Percentiles rank a stretch among this genome's conserved stretches.
These are phyloP conservation scores for Vitis hybrid DNA, from an alignment of 177 flowering plant species.

Conservation along the genomic window DNA sequence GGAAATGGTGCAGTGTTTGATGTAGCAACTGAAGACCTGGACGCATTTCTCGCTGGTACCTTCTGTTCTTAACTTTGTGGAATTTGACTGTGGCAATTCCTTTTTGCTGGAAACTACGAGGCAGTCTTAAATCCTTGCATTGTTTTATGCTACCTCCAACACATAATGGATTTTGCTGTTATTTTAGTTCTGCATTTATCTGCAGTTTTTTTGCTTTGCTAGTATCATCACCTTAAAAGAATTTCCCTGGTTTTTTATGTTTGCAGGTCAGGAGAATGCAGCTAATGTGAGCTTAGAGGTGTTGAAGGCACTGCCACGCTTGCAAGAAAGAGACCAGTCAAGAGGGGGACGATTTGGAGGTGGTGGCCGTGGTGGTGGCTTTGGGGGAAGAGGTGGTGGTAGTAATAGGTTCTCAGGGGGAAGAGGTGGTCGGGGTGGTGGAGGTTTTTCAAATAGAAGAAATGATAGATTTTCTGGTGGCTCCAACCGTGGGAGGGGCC, in stretches of 20 bases:
- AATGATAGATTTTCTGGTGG: conserved; percentile 25
- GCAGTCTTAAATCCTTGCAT: too few relatives aligned
- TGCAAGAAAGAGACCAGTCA: conserved; percentile 62
- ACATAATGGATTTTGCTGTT: neutral
- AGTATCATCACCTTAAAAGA: neutral
- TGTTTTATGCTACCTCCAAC: too few relatives aligned
- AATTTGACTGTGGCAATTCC: too few relatives aligned
- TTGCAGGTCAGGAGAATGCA: conserved; percentile 80
- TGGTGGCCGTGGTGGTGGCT: conserved; percentile 35
- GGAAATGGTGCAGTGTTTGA: conserved; percentile 92
- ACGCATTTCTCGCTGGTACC: conserved; percentile 69
- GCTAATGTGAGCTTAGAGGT: conserved; percentile 64
- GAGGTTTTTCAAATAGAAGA: conserved; percentile 21
- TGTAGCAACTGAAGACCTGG: conserved; percentile 68
- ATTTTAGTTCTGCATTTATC: neutral
- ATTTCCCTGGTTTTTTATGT: neutral
- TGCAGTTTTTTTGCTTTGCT: neutral
- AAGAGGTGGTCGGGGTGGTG: conserved; percentile 21
- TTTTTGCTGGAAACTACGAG: too few relatives aligned
- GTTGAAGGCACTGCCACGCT: conserved; percentile 54
- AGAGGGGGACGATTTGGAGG: conserved; percentile 43
- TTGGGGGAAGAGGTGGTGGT: conserved; percentile 39
- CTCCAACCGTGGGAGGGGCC: conserved; percentile 26
- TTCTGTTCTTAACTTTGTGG: neutral
- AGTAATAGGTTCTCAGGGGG: conserved; percentile 21